Percentiles rank a stretch among this genome's conserved stretches.
phyloP scores from a whole-genome alignment of 129 eudicot genomes.

The sunflower (Helianthus annuus) region DNA sequence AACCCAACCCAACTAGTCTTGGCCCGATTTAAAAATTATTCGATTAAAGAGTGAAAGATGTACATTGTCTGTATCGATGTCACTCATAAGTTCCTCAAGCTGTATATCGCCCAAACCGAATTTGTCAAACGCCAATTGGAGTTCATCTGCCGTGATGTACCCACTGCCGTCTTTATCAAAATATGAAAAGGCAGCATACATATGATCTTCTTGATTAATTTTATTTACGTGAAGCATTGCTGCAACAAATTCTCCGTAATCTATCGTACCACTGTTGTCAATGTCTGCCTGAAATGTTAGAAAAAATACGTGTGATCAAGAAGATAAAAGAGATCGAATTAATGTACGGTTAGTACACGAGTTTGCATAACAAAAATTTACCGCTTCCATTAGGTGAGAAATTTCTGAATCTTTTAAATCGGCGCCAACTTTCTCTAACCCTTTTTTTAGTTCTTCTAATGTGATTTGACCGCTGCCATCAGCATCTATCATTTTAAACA shows the following conservation, averaged over 20 bases:
- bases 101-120: conserved; percentile 74
- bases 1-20: conserved; percentile 1
- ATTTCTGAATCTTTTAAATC: conserved; percentile 76
- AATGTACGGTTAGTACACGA: background rate
- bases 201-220: conserved; percentile 80
- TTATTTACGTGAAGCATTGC: conserved; percentile 93
- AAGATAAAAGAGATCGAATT: background rate
- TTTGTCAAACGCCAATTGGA: conserved; percentile 77
- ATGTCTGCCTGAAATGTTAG: conserved; percentile 73
- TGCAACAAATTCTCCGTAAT: conserved; percentile 82
- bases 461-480: conserved; percentile 89
- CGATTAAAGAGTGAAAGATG: conserved; percentile 6
- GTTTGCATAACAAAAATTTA: conserved; percentile 22
- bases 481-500: conserved; percentile 88
- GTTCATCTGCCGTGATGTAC: conserved; percentile 87
- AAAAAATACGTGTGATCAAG: conserved; percentile 15
- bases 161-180: conserved; percentile 97
- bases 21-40: background rate
- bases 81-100: conserved; percentile 73
- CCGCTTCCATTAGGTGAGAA: conserved; percentile 73
- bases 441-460: conserved; percentile 77
- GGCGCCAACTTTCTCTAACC: conserved; percentile 84
- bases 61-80: conserved; percentile 89
- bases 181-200: conserved; percentile 84
- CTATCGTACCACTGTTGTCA: conserved; percentile 92